phyloP scores from a whole-genome alignment of 176 grass and related monocot species.

The Oryza meridionalis region DNA sequence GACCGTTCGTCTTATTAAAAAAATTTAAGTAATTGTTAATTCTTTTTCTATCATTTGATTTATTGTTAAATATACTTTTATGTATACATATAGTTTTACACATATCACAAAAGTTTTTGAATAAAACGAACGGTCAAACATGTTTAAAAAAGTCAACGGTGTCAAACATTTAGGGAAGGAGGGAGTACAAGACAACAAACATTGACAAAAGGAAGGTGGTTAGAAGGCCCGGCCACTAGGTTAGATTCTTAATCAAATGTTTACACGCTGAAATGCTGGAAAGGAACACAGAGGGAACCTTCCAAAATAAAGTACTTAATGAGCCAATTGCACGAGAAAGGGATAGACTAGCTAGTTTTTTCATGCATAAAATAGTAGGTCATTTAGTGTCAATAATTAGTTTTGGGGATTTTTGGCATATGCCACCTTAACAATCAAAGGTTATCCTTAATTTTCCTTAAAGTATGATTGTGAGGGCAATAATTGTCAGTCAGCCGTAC shows the following conservation, averaged over 20 bases:
- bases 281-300: slow-evolving; percentile 30
- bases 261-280: slow-evolving; percentile 11
- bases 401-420: not conserved
- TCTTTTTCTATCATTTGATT: too few species aligned
- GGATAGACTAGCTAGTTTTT: not conserved
- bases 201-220: slow-evolving; percentile 43
- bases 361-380: not conserved
- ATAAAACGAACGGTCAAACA: too few species aligned
- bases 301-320: slow-evolving; percentile 15
- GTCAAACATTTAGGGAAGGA: too few species aligned
- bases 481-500: not conserved
- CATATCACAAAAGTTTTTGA: too few species aligned
- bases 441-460: not conserved
- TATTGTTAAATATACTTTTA: too few species aligned
- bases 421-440: not conserved
- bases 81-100: too few species aligned
- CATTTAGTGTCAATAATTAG: not conserved
- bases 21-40: too few species aligned
- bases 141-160: too few species aligned
- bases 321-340: not conserved
- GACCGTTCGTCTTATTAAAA: too few species aligned
- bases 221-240: slow-evolving; percentile 33
- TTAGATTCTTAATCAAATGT: not conserved
- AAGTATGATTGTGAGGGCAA: not conserved
- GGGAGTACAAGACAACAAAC: slow-evolving; percentile 29